A percentile compares a stretch with the other conserved stretches of the same genome.
Evolutionary conservation across 2,329 filamentous ascomycete genomes (phyloP).

Genomic region (Cyphellophora attinorum): DNA sequence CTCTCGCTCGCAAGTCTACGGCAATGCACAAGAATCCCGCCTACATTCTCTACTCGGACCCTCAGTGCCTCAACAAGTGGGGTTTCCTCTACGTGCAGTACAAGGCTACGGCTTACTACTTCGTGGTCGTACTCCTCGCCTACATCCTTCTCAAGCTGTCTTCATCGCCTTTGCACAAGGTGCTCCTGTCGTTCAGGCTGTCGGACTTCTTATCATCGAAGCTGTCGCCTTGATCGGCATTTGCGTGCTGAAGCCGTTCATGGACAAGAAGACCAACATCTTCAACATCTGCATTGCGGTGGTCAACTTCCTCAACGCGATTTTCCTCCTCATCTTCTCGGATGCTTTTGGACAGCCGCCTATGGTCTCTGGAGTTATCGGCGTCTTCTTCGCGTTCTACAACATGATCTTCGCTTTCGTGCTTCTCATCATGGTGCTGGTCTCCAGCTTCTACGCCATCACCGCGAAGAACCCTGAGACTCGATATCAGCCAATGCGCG

Average conservation of each 20-base stretch:
- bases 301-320: constrained; percentile 81
- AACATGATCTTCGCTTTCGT: constrained; percentile 79
- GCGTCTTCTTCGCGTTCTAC: constrained; percentile 77
- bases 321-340: constrained; percentile 84
- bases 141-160: constrained; percentile 82
- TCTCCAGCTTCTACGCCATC: constrained; percentile 69
- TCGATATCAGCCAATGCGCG: constrained; percentile 91
- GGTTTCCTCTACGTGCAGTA: constrained; percentile 97
- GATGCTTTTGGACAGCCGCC: constrained; percentile 74
- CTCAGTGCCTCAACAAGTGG: constrained; percentile 92
- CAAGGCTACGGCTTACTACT: constrained; percentile 91
- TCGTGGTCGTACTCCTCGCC: constrained; percentile 67
- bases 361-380: constrained; percentile 79
- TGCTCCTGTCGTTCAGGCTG: constrained; percentile 62
- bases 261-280: constrained; percentile 96
- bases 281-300: constrained; percentile 91
- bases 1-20: constrained; percentile 79
- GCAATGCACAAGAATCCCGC: constrained; percentile 91
- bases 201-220: constrained; percentile 77
- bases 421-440: constrained; percentile 70
- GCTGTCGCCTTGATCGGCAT: constrained; percentile 66
- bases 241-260: constrained; percentile 80
- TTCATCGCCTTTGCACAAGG: constrained; percentile 76
- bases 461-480: constrained; percentile 90
- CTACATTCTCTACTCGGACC: constrained; percentile 93